Conservation (phyloP, 257 asterid species). For the Solanum neorickii region DNA sequence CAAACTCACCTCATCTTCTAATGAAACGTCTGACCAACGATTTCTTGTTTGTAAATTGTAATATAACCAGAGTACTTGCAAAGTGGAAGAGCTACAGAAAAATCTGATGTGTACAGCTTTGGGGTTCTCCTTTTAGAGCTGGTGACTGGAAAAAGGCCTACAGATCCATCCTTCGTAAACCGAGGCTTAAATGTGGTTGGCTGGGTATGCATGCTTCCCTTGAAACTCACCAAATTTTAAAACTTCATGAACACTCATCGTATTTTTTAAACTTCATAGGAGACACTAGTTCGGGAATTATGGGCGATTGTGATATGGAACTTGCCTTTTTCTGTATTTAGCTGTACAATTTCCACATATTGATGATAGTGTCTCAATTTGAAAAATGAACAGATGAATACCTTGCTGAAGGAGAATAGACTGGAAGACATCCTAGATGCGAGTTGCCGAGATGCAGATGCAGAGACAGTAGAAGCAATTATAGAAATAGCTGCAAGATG, state of each 20-base stretch:
- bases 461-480: constrained; percentile 73
- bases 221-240: neutral
- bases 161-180: constrained; percentile 73
- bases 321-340: neutral
- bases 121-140: constrained; percentile 91
- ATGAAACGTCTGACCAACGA: neutral
- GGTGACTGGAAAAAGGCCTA: constrained; percentile 88
- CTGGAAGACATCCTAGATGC: constrained; percentile 58
- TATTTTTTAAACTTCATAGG: neutral
- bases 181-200: constrained; percentile 89
- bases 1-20: neutral
- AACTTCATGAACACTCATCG: neutral
- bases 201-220: constrained; percentile 44
- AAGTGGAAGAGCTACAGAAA: constrained; percentile 92
- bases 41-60: neutral
- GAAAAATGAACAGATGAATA: constrained; percentile 48
- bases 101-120: constrained; percentile 84
- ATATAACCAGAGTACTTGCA: constrained; percentile 73
- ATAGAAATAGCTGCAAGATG: constrained; percentile 80
- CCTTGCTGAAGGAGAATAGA: constrained; percentile 51
- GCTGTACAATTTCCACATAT: neutral
- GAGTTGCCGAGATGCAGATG: constrained; percentile 61
- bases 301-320: neutral
- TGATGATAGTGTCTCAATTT: neutral
- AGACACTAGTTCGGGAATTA: neutral